Evolutionary conservation across 805 yeast species (phyloP).

Genomic region (Dipodascus geniculatus): DNA sequence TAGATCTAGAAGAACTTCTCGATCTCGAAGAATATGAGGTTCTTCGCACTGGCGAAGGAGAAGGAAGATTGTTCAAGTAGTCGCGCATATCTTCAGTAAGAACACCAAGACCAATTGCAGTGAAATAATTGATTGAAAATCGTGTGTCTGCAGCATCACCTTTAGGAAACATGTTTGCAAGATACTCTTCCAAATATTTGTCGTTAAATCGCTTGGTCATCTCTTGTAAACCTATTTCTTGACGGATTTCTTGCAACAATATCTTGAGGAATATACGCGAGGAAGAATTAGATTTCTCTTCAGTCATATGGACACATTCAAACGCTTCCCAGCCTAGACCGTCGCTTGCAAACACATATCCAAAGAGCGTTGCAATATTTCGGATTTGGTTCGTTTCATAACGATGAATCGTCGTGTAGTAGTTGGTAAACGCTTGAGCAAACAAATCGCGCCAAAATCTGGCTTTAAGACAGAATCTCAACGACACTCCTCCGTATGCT

Average conservation of each 20-base stretch:
- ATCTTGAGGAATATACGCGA: slow-evolving; percentile 69
- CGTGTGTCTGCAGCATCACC: slow-evolving; percentile 28
- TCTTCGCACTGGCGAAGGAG: slow-evolving; percentile 11
- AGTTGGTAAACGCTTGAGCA: slow-evolving; percentile 38
- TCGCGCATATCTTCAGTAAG: slow-evolving; percentile 76
- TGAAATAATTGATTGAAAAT: slow-evolving; percentile 80
- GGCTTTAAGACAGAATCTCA: slow-evolving; percentile 42
- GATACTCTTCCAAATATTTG: slow-evolving; percentile 35
- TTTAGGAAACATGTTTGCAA: slow-evolving; percentile 56
- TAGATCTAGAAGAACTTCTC: neutral
- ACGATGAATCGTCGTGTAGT: slow-evolving; percentile 49
- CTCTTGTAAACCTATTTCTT: slow-evolving; percentile 53
- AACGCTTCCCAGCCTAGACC: slow-evolving; percentile 54
- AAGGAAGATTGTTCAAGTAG: slow-evolving; percentile 21
- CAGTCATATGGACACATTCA: slow-evolving; percentile 46
- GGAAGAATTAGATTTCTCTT: slow-evolving; percentile 65
- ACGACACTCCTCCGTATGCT: slow-evolving; percentile 68
- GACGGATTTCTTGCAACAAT: slow-evolving; percentile 65
- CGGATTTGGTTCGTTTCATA: slow-evolving; percentile 64
- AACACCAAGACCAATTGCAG: slow-evolving; percentile 82
- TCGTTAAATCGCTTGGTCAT: slow-evolving; percentile 42
- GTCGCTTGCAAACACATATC: slow-evolving; percentile 66
- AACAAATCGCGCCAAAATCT: slow-evolving; percentile 49
- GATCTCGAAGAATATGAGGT: neutral
- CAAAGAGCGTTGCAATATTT: slow-evolving; percentile 76